These are phyloP conservation scores for Moringa oleifera DNA, from an alignment of 345 rosid species.

Conservation along the genomic window DNA sequence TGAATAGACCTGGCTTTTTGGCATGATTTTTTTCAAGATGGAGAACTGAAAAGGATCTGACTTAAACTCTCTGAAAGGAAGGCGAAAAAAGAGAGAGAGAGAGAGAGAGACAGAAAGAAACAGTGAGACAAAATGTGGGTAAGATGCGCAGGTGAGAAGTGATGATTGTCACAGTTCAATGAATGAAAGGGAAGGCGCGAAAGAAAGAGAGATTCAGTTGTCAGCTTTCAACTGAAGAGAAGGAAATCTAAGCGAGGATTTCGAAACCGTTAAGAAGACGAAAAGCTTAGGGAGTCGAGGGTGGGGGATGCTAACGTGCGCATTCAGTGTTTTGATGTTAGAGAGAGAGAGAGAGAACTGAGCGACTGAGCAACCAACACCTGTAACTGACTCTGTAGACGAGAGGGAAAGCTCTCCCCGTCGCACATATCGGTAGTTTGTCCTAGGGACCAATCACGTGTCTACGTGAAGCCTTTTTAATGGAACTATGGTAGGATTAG, in stretches of 20 bases:
- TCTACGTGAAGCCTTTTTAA: too few species aligned
- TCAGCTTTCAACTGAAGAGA: slow-evolving; percentile 10
- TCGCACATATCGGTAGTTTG: too few species aligned
- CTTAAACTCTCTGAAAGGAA: too few species aligned
- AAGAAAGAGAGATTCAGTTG: background rate
- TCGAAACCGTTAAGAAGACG: slow-evolving; percentile 11
- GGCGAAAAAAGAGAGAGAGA: background rate
- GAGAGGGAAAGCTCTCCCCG: too few species aligned
- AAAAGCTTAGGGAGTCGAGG: too few species aligned
- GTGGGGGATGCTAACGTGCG: too few species aligned
- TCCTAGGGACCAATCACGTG: too few species aligned
- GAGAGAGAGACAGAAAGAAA: background rate
- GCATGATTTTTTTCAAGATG: background rate
- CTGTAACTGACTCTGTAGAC: too few species aligned
- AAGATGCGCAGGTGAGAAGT: slow-evolving; percentile 20
- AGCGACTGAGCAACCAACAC: too few species aligned
- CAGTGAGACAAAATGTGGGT: background rate
- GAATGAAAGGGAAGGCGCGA: background rate
- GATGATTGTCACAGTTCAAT: background rate
- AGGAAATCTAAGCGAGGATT: slow-evolving; percentile 14
- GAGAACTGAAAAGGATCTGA: background rate
- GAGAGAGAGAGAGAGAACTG: too few species aligned
- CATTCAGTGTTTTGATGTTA: too few species aligned
- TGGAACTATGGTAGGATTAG: too few species aligned
- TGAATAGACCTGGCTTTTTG: background rate